phyloP scores from a whole-genome alignment of 2,329 filamentous ascomycete species.

The Fusarium subtropicale region DNA sequence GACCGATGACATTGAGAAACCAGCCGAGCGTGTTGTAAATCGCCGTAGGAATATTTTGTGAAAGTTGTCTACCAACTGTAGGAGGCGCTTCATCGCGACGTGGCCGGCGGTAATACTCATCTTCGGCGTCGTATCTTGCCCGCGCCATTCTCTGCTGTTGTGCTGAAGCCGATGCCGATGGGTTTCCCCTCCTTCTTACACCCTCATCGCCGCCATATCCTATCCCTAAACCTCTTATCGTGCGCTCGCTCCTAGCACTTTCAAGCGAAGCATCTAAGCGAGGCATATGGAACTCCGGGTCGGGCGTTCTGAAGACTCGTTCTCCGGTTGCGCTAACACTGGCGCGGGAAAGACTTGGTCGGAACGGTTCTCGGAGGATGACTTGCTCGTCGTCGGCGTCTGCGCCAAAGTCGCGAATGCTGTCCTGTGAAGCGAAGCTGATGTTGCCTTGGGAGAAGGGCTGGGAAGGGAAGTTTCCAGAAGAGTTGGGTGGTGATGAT shows the following conservation, averaged over 20 bases:
- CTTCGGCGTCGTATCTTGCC: constrained; percentile 31
- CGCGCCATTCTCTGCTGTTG: constrained; percentile 43
- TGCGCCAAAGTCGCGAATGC: constrained; percentile 64
- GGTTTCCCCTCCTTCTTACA: constrained; percentile 46
- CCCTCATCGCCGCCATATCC: constrained; percentile 40
- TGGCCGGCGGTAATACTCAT: constrained; percentile 30
- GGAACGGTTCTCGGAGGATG: constrained; percentile 66
- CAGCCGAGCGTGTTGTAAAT: constrained; percentile 60
- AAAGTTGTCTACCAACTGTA: constrained; percentile 50
- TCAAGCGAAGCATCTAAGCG: constrained; percentile 57
- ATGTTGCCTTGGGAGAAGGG: constrained; percentile 56
- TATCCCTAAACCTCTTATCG: constrained; percentile 47
- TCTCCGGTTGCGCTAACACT: constrained; percentile 45
- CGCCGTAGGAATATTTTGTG: constrained; percentile 53
- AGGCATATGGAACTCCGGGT: constrained; percentile 67
- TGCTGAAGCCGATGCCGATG: constrained; percentile 38
- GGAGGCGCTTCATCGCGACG: constrained; percentile 12
- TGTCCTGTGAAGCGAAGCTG: constrained; percentile 65
- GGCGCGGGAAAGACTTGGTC: constrained; percentile 61
- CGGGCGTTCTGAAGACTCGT: constrained; percentile 54
- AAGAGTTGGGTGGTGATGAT: constrained; percentile 54
- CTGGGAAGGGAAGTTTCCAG: constrained; percentile 59
- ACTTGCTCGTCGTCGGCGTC: constrained; percentile 67
- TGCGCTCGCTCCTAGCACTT: constrained; percentile 51
- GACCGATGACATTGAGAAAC: constrained; percentile 65